Conservation (phyloP, 495 filamentous ascomycete genomes). For the Neurospora sp. region DNA sequence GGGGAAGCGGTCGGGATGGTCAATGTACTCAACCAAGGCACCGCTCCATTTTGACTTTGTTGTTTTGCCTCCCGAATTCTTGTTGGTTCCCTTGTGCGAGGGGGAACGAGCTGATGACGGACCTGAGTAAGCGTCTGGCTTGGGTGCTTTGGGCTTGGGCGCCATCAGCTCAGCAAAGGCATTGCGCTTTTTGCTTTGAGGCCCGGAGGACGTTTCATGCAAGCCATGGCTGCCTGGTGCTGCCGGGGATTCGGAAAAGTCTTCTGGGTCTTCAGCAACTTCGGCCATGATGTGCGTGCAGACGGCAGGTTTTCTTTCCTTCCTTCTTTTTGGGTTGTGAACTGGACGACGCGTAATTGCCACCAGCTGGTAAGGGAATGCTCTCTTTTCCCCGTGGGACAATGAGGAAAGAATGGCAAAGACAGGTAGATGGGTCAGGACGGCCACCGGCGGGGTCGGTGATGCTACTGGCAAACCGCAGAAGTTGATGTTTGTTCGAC, state of each 20-base stretch:
- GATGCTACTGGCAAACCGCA: not conserved
- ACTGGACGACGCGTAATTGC: not conserved
- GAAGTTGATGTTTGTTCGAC: not conserved
- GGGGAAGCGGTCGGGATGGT: slow-evolving; percentile 55
- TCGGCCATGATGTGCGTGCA: slow-evolving; percentile 8
- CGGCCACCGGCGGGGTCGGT: not conserved
- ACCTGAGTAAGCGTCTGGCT: slow-evolving; percentile 6
- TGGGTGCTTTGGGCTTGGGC: slow-evolving; percentile 38
- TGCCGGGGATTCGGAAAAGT: slow-evolving; percentile 13
- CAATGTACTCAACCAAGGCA: slow-evolving; percentile 61
- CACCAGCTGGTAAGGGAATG: not conserved
- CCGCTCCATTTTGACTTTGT: slow-evolving; percentile 40
- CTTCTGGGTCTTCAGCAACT: slow-evolving; percentile 8
- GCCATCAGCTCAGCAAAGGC: slow-evolving; percentile 58
- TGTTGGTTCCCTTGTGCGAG: slow-evolving; percentile 7
- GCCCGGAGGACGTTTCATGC: not conserved
- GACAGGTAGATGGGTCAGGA: not conserved
- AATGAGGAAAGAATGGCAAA: not conserved
- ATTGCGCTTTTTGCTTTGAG: slow-evolving; percentile 11
- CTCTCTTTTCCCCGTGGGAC: not conserved
- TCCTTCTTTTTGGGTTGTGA: not conserved
- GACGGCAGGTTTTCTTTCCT: not conserved
- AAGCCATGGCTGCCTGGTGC: not conserved
- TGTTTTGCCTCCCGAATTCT: slow-evolving; percentile 18
- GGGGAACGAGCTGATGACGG: slow-evolving; percentile 5